Base-by-base conservation (phyloP, 2,329 filamentous ascomycete species). In the Arthrobotrys megalospora region DNA sequence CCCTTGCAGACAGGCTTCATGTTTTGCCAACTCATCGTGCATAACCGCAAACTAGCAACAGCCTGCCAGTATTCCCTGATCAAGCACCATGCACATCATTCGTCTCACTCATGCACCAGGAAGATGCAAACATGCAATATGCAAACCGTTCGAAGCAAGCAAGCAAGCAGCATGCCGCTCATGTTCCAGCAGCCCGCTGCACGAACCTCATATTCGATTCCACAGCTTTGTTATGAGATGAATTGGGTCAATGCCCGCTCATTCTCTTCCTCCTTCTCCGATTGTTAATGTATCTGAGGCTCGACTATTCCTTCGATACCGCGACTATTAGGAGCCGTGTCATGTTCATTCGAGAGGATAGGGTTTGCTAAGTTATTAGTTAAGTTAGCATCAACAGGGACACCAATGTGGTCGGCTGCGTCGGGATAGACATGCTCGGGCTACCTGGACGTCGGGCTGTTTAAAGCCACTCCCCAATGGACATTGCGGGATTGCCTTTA, bases 71-170 rank as follows among this genome's bases (percentile, higher is more conserved):
- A 47, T 76, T 68, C 71, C 71, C 71, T 76, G 71, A 68, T 65
- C 64, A 63, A 76, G 72, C 72, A 65, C 72, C 60, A 76, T 77
- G 73, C 73, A 71, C 73, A 77, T 77, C 73, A 77, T 77, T 77
- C 66, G 66, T 77, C 73, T 66, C 73, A 71, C 72, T 64, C 68
- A 47, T 72, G 58, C 68, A 72, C 34, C 28, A 34, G 43, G 58
- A 55, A 43, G 68, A 48, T 72, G 58, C 68, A 72, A 64, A 64
- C 63, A 55, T 65, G 68, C 68, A 64, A 53, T 43, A 60, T 60
- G 55, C 34, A 60, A 11, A 43, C 55, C 19, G 52, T 28, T 60
- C 36, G 55, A 60, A 60, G 28, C 16, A 36, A 55, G 28, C 50
- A 55, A 47, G 60, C 60, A 64, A 66, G 36, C 62, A 50, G 28